Conservation (phyloP, 352 stramenopile genomes). For the Pythium guiyangense region DNA sequence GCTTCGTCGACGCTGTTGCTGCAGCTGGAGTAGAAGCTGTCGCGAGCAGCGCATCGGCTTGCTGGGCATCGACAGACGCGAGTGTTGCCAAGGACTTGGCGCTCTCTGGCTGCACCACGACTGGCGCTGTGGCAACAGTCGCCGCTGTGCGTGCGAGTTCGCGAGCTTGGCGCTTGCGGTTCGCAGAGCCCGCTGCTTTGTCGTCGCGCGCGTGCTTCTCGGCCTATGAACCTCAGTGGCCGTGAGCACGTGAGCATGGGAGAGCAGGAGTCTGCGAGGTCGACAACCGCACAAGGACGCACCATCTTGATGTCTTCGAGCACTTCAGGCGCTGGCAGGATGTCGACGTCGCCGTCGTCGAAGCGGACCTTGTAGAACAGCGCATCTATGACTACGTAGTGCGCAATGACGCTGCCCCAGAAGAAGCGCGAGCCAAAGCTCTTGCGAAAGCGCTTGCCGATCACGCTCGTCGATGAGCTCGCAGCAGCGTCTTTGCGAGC, state of each 20-base stretch:
- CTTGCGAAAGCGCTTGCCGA: slow-evolving; percentile 54
- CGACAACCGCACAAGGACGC: neutral
- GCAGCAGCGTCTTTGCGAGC: neutral
- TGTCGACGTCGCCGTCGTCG: slow-evolving; percentile 78
- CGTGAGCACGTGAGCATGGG: neutral
- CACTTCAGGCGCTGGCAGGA: slow-evolving; percentile 52
- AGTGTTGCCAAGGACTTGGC: neutral
- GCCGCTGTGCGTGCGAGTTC: neutral
- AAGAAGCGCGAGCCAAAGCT: slow-evolving; percentile 64
- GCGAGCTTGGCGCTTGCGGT: neutral
- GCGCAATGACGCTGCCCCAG: slow-evolving; percentile 50
- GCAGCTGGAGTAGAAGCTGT: too few species aligned
- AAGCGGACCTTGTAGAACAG: slow-evolving; percentile 81
- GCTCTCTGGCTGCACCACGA: neutral
- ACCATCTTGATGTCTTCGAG: slow-evolving; percentile 34
- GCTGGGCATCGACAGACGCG: too few species aligned
- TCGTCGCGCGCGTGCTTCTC: slow-evolving; percentile 23
- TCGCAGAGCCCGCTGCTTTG: neutral
- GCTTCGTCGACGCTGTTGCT: slow-evolving; percentile 14
- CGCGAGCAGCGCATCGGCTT: too few species aligned
- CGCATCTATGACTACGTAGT: slow-evolving; percentile 43
- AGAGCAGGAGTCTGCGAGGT: neutral
- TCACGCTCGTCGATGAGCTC: slow-evolving; percentile 11
- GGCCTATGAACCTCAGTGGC: slow-evolving; percentile 9
- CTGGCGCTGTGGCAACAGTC: neutral